Evolutionary conservation across 1,139 yeast species (phyloP).

Genomic region (Pneumocystis murina): DNA sequence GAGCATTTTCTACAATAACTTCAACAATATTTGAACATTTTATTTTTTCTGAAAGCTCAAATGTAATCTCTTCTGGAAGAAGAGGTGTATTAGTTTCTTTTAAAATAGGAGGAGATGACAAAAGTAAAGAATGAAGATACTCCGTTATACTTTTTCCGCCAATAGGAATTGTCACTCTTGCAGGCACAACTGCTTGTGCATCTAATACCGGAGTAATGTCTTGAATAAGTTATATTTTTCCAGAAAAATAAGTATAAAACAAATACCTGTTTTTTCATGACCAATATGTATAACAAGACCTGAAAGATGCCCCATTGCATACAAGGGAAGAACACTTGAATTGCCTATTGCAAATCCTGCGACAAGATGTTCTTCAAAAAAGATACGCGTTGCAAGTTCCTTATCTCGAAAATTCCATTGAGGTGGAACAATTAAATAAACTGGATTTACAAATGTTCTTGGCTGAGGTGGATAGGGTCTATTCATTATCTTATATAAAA

Average conservation of each 20-base stretch:
- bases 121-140: conserved; percentile 37
- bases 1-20: conserved; percentile 33
- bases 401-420: conserved; percentile 10
- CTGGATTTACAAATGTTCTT: conserved; percentile 9
- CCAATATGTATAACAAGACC: conserved; percentile 76
- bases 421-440: conserved; percentile 11
- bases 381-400: conserved; percentile 20
- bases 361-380: conserved; percentile 57
- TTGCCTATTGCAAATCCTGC: conserved; percentile 64
- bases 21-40: conserved; percentile 67
- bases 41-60: conserved; percentile 36
- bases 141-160: conserved; percentile 58
- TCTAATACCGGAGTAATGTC: conserved; percentile 70
- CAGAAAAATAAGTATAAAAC: not conserved
- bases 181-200: conserved; percentile 43
- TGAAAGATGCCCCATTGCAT: conserved; percentile 49
- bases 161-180: conserved; percentile 34
- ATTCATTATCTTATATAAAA: conserved; percentile 3
- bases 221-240: not conserved
- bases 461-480: not conserved
- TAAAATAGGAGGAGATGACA: conserved; percentile 6
- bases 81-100: conserved; percentile 30
- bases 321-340: conserved; percentile 52
- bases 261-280: conserved; percentile 35
- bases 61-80: conserved; percentile 26